Evolutionary conservation across 495 filamentous ascomycete genomes (phyloP).

Genomic region (Hyphodiscus hymeniophilus): DNA sequence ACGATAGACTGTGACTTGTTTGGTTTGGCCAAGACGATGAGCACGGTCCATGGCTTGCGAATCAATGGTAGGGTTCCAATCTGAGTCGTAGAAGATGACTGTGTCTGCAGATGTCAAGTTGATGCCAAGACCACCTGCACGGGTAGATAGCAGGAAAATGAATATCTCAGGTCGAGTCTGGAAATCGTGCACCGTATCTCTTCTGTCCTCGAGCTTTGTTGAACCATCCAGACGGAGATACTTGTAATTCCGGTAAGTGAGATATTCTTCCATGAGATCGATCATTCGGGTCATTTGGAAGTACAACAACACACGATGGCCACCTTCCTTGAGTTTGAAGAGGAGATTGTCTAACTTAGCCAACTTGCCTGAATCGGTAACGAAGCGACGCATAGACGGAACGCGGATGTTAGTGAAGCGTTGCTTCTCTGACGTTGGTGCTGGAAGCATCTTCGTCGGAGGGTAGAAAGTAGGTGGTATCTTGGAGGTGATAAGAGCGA

Average conservation of each 20-base stretch:
- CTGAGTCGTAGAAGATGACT: conserved; percentile 98
- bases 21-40: conserved; percentile 93
- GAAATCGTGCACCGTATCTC: conserved; percentile 96
- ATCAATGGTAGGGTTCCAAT: conserved; percentile 99
- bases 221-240: conserved; percentile 95
- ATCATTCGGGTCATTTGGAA: conserved; percentile 99
- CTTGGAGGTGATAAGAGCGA: conserved; percentile 61
- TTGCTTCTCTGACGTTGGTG: conserved; percentile 67
- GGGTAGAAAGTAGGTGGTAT: conserved; percentile 57
- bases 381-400: conserved; percentile 97
- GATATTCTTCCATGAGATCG: conserved; percentile 97
- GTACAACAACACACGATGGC: conserved; percentile 95
- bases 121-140: conserved; percentile 95
- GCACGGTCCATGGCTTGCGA: conserved; percentile 98
- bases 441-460: conserved; percentile 55
- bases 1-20: conserved; percentile 93
- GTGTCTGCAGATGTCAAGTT: conserved; percentile 89
- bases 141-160: conserved; percentile 90
- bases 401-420: conserved; percentile 86
- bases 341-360: conserved; percentile 85
- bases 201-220: conserved; percentile 95
- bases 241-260: conserved; percentile 97
- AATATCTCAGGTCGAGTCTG: conserved; percentile 88
- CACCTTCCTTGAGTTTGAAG: conserved; percentile 77
- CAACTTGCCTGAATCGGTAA: conserved; percentile 95